Evolutionary conservation across 805 yeast species (phyloP).

Genomic region (Isabelozyma pseudorhagii): DNA sequence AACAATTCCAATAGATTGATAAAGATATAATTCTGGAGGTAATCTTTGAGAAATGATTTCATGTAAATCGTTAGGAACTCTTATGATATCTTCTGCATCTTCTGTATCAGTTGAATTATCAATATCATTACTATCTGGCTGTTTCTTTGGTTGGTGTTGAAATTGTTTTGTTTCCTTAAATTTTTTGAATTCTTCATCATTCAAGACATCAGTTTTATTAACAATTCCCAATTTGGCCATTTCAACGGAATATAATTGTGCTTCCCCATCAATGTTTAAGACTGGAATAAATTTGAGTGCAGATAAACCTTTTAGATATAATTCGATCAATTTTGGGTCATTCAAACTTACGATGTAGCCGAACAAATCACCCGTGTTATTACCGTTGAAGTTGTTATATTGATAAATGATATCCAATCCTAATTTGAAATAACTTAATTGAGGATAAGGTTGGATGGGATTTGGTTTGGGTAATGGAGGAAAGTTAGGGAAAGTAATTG

Average conservation of each 20-base stretch:
- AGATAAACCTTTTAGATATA: conserved; percentile 66
- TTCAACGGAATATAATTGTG: conserved; percentile 52
- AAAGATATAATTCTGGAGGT: conserved; percentile 82
- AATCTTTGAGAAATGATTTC: conserved; percentile 79
- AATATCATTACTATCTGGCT: not conserved
- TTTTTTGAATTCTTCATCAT: conserved; percentile 10
- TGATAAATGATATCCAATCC: conserved; percentile 39
- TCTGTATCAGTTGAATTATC: not conserved
- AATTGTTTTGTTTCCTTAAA: not conserved
- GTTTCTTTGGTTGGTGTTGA: not conserved
- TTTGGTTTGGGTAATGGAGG: conserved; percentile 44
- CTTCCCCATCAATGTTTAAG: conserved; percentile 62
- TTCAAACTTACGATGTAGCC: conserved; percentile 47
- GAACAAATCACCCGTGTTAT: conserved; percentile 28
- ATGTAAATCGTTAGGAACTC: conserved; percentile 75
- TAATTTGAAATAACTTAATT: conserved; percentile 37
- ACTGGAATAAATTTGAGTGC: conserved; percentile 74
- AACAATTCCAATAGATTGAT: conserved; percentile 73
- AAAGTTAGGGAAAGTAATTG: conserved; percentile 52
- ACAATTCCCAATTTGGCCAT: conserved; percentile 32
- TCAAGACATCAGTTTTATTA: conserved; percentile 13
- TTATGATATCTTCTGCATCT: conserved; percentile 8
- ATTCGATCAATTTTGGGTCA: conserved; percentile 42
- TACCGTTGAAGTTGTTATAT: conserved; percentile 24
- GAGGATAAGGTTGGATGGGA: conserved; percentile 38